Evolutionary conservation across 139 green algal genomes (phyloP), one percentile per base, ranked within the genome.

Genomic region (Chlorella sp.): DNA sequence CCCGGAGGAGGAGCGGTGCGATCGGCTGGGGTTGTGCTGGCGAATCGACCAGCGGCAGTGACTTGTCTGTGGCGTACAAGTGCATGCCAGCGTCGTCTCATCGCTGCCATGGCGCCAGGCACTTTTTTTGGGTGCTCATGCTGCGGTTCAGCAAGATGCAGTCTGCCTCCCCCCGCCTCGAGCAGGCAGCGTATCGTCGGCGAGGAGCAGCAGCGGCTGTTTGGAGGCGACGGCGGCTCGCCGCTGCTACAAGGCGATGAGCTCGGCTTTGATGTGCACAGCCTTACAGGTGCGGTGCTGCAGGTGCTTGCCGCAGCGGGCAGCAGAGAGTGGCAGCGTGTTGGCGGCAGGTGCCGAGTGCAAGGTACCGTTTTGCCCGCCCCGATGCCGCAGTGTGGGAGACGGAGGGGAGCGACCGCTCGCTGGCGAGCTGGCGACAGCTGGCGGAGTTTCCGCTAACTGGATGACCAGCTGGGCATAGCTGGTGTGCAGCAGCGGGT

Each of bases 301-400:
- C n/a, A n/a, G n/a, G n/a, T n/a, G n/a, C n/a, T n/a, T n/a, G n/a
- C n/a, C n/a, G n/a, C n/a, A n/a, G n/a, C n/a, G n/a, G n/a, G n/a
- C n/a, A n/a, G n/a, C n/a, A n/a, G n/a, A n/a, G n/a, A n/a, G n/a
- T n/a, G n/a, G n/a, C n/a, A n/a, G n/a, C n/a, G n/a, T n/a, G n/a
- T n/a, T n/a, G n/a, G n/a, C n/a, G n/a, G n/a, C n/a, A n/a, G n/a
- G n/a, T n/a, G n/a, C n/a, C n/a, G n/a, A n/a, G n/a, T n/a, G n/a
- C n/a, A n/a, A n/a, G n/a, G n/a, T n/a, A n/a, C n/a, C n/a, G n/a
- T n/a, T n/a, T n/a, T n/a, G 12, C 13, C 51, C 11, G 15, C 15
- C 3, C 2, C 15, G 13, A 9, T 32, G n/a, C 65, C 38, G 38
- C 76, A 72, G n/a, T 90, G n/a, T 90, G 87, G 87, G 70, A 83